Conservation (phyloP, 2,329 filamentous ascomycete genomes). For the Clonostachys chloroleuca region DNA sequence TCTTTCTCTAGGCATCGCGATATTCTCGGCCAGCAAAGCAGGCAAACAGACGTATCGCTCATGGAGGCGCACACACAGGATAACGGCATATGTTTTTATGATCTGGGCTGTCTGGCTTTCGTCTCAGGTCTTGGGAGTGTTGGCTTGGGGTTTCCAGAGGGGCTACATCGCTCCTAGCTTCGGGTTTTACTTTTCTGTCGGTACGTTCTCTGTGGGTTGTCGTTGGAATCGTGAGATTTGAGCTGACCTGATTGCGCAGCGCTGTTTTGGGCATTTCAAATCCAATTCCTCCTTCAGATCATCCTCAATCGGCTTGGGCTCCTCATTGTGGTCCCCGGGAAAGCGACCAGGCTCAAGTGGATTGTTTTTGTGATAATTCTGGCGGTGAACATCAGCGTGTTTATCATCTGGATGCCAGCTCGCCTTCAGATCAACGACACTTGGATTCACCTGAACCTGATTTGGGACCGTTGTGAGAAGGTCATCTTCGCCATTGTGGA, state of each 20-base stretch:
- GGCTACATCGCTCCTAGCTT: slow-evolving; percentile 13
- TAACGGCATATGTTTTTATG: slow-evolving; percentile 28
- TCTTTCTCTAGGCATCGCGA: slow-evolving; percentile 25
- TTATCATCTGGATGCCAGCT: slow-evolving; percentile 49
- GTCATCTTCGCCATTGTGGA: slow-evolving; percentile 44
- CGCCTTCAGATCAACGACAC: slow-evolving; percentile 32
- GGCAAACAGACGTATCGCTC: slow-evolving; percentile 24
- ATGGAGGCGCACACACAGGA: slow-evolving; percentile 19
- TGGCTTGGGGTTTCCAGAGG: slow-evolving; percentile 27
- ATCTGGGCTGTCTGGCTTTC: slow-evolving; percentile 32
- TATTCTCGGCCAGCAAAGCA: slow-evolving; percentile 23
- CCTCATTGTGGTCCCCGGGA: too few relatives aligned
- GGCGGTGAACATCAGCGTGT: slow-evolving; percentile 45
- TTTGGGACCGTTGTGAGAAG: slow-evolving; percentile 51
- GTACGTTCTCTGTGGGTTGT: not conserved
- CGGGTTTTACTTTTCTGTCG: not conserved
- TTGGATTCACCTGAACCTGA: slow-evolving; percentile 37
- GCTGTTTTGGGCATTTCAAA: too few relatives aligned
- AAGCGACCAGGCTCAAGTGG: too few relatives aligned
- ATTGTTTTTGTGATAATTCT: slow-evolving; percentile 36
- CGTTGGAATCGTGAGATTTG: not conserved
- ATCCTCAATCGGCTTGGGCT: too few relatives aligned
- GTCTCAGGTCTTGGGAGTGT: slow-evolving; percentile 22
- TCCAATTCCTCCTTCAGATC: too few relatives aligned
- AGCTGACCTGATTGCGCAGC: too few relatives aligned